These are phyloP conservation scores for Ceratocystis variospora DNA, from an alignment of 2,329 filamentous ascomycete genomes.

Conservation along the genomic window DNA sequence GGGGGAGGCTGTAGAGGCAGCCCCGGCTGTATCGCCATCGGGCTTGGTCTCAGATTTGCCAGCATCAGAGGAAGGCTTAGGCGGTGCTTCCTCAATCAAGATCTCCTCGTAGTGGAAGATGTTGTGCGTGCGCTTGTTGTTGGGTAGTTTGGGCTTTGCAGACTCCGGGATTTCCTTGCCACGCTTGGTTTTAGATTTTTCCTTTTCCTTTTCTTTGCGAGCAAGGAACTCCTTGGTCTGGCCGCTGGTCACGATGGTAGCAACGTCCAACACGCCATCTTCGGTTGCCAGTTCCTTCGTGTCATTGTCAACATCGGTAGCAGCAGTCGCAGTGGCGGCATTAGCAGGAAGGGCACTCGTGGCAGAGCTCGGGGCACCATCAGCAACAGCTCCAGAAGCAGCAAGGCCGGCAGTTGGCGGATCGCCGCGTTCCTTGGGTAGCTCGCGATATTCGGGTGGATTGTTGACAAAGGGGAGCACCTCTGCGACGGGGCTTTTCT, in stretches of 20 bases:
- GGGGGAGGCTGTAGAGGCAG: slow-evolving; percentile 13
- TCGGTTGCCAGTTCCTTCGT: slow-evolving; percentile 35
- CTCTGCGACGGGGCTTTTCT: slow-evolving; percentile 52
- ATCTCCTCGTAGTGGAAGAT: slow-evolving; percentile 63
- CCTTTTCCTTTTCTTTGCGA: slow-evolving; percentile 71
- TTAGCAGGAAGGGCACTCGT: slow-evolving; percentile 23
- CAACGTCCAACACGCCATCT: slow-evolving; percentile 70
- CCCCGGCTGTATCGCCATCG: slow-evolving; percentile 6
- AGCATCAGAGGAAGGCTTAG: slow-evolving; percentile 10
- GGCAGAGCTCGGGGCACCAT: slow-evolving; percentile 24
- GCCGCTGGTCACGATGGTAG: slow-evolving; percentile 69
- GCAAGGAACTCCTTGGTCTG: slow-evolving; percentile 72
- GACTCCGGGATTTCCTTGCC: slow-evolving; percentile 41
- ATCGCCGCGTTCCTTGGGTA: slow-evolving; percentile 30
- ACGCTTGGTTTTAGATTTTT: slow-evolving; percentile 49
- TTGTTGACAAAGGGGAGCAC: slow-evolving; percentile 44
- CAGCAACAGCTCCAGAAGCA: slow-evolving; percentile 22
- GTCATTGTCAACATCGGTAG: slow-evolving; percentile 28
- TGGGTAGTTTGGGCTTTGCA: slow-evolving; percentile 52
- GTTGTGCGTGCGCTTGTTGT: slow-evolving; percentile 55
- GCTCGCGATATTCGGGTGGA: slow-evolving; percentile 34
- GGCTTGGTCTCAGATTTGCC: slow-evolving; percentile 5
- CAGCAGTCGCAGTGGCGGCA: slow-evolving; percentile 23
- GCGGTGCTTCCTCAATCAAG: slow-evolving; percentile 39
- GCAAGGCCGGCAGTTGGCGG: slow-evolving; percentile 16